A percentile compares a stretch with the other conserved stretches of the same genome.
These are phyloP conservation scores for Lasiodiplodia citricola DNA, from an alignment of 2,329 filamentous ascomycete species.

Conservation along the genomic window DNA sequence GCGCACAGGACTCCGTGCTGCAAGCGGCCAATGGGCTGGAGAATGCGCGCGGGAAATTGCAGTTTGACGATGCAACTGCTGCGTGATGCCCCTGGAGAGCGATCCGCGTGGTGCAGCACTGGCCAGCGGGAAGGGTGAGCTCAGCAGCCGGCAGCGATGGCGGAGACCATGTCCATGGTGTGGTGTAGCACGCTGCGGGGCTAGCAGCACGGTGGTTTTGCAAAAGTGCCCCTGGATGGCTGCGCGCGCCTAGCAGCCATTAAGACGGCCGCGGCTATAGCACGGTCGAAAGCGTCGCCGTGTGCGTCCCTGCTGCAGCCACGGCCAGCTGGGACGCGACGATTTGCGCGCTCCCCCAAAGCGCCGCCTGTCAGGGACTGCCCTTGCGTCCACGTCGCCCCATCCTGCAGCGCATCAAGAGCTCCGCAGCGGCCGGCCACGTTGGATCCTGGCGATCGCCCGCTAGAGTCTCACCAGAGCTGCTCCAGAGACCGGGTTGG, in stretches of 20 bases:
- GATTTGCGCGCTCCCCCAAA: slow-evolving; percentile 1
- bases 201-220: slow-evolving; percentile 20
- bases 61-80: slow-evolving; percentile 18
- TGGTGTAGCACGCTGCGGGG: slow-evolving; percentile 23
- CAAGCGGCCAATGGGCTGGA: slow-evolving; percentile 19
- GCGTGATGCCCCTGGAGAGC: slow-evolving; percentile 16
- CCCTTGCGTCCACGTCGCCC: not conserved
- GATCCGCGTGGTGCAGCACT: slow-evolving; percentile 18
- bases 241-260: not conserved
- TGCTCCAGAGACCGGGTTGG: slow-evolving; percentile 18
- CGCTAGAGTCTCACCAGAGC: slow-evolving; percentile 20
- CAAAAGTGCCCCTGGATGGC: slow-evolving; percentile 13
- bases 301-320: slow-evolving; percentile 11
- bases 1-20: slow-evolving; percentile 18
- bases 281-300: slow-evolving; percentile 1
- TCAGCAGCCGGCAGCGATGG: slow-evolving; percentile 3
- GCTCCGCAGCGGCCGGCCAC: slow-evolving; percentile 3
- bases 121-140: slow-evolving; percentile 10
- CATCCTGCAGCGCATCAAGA: not conserved
- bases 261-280: slow-evolving; percentile 18
- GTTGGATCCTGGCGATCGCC: slow-evolving; percentile 10
- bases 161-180: slow-evolving; percentile 7
- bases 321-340: slow-evolving; percentile 5
- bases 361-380: slow-evolving; percentile 14
- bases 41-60: slow-evolving; percentile 25